Conservation (phyloP, 2,329 filamentous ascomycete species). For the Trichophyton rubrum region DNA sequence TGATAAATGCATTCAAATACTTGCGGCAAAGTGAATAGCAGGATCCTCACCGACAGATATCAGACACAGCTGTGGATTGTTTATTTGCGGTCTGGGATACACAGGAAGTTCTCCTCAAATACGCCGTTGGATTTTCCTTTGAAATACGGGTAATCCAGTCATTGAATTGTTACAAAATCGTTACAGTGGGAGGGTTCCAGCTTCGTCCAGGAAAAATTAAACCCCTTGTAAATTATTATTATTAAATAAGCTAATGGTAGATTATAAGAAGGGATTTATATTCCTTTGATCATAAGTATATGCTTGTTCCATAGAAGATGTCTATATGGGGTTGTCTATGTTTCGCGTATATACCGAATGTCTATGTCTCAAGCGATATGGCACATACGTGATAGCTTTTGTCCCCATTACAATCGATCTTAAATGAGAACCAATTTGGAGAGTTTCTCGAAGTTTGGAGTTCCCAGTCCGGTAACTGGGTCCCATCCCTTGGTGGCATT, state of each 20-base stretch:
- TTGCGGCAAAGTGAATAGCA: slow-evolving; percentile 18
- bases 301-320: not conserved
- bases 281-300: not conserved
- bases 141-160: not conserved
- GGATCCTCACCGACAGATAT: not conserved
- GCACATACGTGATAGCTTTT: not conserved
- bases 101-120: not conserved
- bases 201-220: not conserved
- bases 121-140: not conserved
- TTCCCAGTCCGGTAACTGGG: slow-evolving; percentile 35
- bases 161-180: not conserved
- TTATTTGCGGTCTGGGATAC: not conserved
- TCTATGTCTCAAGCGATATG: not conserved
- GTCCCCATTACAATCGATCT: not conserved
- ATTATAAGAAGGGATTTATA: not conserved
- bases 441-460: slow-evolving; percentile 19
- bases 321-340: not conserved
- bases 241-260: not conserved
- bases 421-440: slow-evolving; percentile 2
- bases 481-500: slow-evolving; percentile 41
- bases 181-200: not conserved
- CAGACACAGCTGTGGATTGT: not conserved
- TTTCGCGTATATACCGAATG: not conserved
- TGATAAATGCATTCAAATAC: slow-evolving; percentile 50
- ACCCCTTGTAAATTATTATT: not conserved